Base-by-base conservation (phyloP, 495 filamentous ascomycete species). In the Neurospora pannonica region DNA sequence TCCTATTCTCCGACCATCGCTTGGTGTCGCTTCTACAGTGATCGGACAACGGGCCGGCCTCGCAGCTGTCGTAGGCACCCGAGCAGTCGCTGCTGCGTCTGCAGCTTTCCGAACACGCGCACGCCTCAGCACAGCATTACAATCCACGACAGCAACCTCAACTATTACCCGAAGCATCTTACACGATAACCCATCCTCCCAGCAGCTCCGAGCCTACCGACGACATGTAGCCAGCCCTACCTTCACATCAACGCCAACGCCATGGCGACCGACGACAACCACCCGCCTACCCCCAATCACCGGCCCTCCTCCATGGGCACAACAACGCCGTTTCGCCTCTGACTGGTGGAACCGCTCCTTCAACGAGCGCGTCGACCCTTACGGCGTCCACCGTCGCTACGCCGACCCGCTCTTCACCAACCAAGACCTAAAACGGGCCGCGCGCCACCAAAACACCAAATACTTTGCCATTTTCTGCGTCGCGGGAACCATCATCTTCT, bases 401-500 rank as follows among this genome's bases (percentile, higher is more conserved):
- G 85, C 85, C 5, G 77, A 79, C 34, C 85, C 85, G 1, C 81
- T 88, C 19, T n/a, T 85, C 74, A 81, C 81, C 1, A 42, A 74
- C 48, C 72, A 77, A 37, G 72, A 77, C 13, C 11, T 84, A 15
- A 48, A 71, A 42, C 75, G 70, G 17, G 70, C 79, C 37, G 54
- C 76, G 24, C 77, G 77, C 69, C 80, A 79, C 36, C 81, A 79
- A 24, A 77, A 73, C 24, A 79, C 83, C 28, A 81, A 81, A 76
- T 74, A 76, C 13, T 54, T 87, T 10, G 42, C 80, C 17, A 24
- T 79, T 1, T 19, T 84, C 21, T 74, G 81, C n/a, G 77, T 83
- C 17, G 73, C 81, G 1, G 84, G 82, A 71, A 83, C 80, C 1
- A 76, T 83, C 0, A 76, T 81, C 36, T 89, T 95, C 79, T 95